phyloP scores from a whole-genome alignment of 2,329 filamentous ascomycete genomes.

The Chrysoporthe cubensis region DNA sequence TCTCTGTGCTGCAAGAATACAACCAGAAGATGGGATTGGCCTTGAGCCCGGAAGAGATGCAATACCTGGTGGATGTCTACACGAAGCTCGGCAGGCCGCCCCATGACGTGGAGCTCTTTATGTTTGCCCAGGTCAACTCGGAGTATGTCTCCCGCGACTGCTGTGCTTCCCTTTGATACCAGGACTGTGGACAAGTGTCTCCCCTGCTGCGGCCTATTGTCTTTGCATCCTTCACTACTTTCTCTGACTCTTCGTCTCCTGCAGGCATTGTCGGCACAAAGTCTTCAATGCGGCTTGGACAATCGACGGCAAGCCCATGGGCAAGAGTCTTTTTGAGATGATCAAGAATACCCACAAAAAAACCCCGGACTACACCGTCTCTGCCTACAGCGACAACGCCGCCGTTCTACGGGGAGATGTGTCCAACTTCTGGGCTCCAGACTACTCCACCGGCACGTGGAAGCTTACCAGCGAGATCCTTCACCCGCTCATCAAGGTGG shows the following conservation, averaged over 20 bases:
- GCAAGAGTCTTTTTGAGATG: constrained; percentile 88
- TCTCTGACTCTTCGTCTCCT: constrained; percentile 65
- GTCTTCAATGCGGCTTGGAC: constrained; percentile 98
- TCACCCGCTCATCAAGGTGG: constrained; percentile 90
- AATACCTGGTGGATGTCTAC: constrained; percentile 89
- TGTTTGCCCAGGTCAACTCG: constrained; percentile 99
- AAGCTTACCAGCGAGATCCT: constrained; percentile 82
- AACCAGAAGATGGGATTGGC: constrained; percentile 85
- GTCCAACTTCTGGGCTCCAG: constrained; percentile 83
- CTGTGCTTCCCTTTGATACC: constrained; percentile 10
- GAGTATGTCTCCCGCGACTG: constrained; percentile 63
- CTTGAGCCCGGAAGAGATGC: constrained; percentile 85
- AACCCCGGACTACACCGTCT: constrained; percentile 81
- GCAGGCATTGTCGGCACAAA: constrained; percentile 55
- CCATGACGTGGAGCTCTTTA: constrained; percentile 94
- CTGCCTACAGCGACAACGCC: constrained; percentile 96
- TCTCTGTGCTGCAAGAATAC: constrained; percentile 76
- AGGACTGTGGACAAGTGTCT: constrained; percentile 25
- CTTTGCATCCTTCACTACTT: constrained; percentile 75
- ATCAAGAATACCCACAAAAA: constrained; percentile 92
- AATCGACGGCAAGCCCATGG: constrained; percentile 83
- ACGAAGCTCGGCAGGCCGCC: constrained; percentile 68
- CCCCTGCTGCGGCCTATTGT: constrained; percentile 36
- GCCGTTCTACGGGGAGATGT: constrained; percentile 81
- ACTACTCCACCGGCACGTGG: constrained; percentile 86